Conservation (phyloP, 257 asterid species). For the Ilex asprella region DNA sequence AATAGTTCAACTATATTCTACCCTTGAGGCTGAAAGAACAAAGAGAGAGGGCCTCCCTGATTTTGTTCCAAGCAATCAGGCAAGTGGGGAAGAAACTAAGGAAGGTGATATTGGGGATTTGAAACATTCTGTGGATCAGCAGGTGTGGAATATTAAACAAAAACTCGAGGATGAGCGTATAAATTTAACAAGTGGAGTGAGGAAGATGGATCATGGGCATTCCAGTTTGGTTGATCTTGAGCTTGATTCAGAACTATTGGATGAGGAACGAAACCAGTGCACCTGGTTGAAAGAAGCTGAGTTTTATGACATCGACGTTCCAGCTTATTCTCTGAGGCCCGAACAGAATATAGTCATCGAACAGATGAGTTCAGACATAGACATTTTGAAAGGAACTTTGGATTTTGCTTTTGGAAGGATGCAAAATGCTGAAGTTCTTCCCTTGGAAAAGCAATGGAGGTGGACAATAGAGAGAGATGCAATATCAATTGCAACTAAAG, state of each 20-base stretch:
- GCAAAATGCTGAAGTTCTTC: constrained; percentile 42
- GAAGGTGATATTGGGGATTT: constrained; percentile 28
- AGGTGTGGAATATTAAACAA: constrained; percentile 46
- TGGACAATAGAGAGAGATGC: constrained; percentile 47
- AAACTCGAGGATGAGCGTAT: constrained; percentile 47
- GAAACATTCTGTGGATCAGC: constrained; percentile 45
- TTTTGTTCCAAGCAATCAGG: constrained; percentile 1
- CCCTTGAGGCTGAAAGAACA: constrained; percentile 25
- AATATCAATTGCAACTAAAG: constrained; percentile 32
- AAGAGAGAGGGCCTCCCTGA: constrained; percentile 18
- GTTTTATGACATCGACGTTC: constrained; percentile 9
- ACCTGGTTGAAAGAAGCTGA: constrained; percentile 8
- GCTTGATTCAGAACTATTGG: constrained; percentile 25
- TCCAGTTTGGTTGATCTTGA: constrained; percentile 31
- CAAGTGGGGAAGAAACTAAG: constrained; percentile 7
- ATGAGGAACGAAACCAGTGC: constrained; percentile 13
- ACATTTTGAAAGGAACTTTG: constrained; percentile 50
- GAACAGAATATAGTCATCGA: constrained; percentile 35
- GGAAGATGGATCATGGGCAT: constrained; percentile 22
- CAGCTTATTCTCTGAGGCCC: constrained; percentile 17
- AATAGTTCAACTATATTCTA: constrained; percentile 23
- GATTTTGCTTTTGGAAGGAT: constrained; percentile 61
- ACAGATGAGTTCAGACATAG: constrained; percentile 59
- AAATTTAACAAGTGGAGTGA: constrained; percentile 12
- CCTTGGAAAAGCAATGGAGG: constrained; percentile 65